Evolutionary conservation across 2,329 filamentous ascomycete species (phyloP).

Genomic region (Plenodomus biglobosus): DNA sequence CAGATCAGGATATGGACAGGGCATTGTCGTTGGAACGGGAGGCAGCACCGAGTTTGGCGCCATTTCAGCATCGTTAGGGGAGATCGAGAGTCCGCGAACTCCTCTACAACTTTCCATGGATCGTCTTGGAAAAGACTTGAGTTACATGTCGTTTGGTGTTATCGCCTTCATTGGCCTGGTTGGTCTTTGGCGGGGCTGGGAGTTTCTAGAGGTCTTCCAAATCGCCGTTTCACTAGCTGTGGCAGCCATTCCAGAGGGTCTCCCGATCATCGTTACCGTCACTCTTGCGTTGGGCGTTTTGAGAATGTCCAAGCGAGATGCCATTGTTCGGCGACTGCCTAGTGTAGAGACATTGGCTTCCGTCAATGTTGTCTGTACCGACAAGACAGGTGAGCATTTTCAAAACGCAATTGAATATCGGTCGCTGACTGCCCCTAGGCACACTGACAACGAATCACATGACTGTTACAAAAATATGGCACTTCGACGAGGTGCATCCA

Average conservation of each 20-base stretch:
- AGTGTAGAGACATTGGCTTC: slow-evolving; percentile 97
- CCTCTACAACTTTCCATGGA: slow-evolving; percentile 97
- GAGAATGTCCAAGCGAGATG: slow-evolving; percentile 92
- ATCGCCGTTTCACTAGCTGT: slow-evolving; percentile 97
- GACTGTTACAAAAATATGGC: slow-evolving; percentile 96
- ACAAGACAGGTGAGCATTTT: slow-evolving; percentile 74
- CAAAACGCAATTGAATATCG: background rate
- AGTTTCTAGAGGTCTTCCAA: slow-evolving; percentile 90
- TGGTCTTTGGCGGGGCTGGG: slow-evolving; percentile 86
- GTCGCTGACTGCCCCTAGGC: slow-evolving; percentile 50
- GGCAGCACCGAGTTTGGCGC: slow-evolving; percentile 93
- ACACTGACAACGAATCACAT: slow-evolving; percentile 98
- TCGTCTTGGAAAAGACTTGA: slow-evolving; percentile 90
- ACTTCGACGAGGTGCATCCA: slow-evolving; percentile 68
- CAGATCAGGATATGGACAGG: slow-evolving; percentile 91
- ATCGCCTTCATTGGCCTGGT: slow-evolving; percentile 92
- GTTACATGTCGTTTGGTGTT: slow-evolving; percentile 93
- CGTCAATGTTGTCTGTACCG: slow-evolving; percentile 99
- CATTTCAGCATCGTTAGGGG: slow-evolving; percentile 89
- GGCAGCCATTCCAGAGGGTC: slow-evolving; percentile 90
- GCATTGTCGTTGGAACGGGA: slow-evolving; percentile 95
- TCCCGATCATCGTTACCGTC: slow-evolving; percentile 97
- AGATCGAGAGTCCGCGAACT: slow-evolving; percentile 92
- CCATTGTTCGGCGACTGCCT: slow-evolving; percentile 92
- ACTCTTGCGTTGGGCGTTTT: slow-evolving; percentile 93